phyloP scores from a whole-genome alignment of 495 filamentous ascomycete genomes.

The Viridothelium virens region DNA sequence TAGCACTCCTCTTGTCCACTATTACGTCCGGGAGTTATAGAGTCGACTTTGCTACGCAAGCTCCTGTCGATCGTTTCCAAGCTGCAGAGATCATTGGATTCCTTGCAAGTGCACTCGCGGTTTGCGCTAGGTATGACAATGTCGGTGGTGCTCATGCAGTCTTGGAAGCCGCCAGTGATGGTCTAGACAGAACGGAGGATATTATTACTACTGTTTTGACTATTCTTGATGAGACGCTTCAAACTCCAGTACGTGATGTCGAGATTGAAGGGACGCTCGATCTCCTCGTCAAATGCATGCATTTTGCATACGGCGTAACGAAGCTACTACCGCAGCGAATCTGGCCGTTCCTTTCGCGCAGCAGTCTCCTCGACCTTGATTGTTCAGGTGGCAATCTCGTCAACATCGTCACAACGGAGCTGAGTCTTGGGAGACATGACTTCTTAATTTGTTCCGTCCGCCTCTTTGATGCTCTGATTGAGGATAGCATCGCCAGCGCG shows the following conservation, averaged over 20 bases:
- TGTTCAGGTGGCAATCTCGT: conserved; percentile 65
- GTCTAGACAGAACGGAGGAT: conserved; percentile 64
- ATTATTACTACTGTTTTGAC: conserved; percentile 74
- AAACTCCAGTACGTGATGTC: conserved; percentile 50
- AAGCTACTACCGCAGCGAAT: conserved; percentile 68
- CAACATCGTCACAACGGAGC: conserved; percentile 65
- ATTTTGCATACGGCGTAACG: conserved; percentile 66
- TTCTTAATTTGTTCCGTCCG: conserved; percentile 64
- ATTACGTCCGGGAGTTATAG: conserved; percentile 23
- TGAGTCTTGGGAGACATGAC: conserved; percentile 64
- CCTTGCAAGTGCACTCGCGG: not conserved
- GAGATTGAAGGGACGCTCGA: conserved; percentile 47
- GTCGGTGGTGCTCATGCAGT: conserved; percentile 38
- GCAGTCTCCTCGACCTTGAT: conserved; percentile 63
- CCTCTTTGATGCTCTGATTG: conserved; percentile 65
- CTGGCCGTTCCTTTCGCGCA: conserved; percentile 82
- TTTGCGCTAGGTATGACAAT: conserved; percentile 12
- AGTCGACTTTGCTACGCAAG: conserved; percentile 23
- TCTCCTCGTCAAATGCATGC: conserved; percentile 63
- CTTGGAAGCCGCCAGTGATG: conserved; percentile 64
- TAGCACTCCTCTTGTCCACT: conserved; percentile 61
- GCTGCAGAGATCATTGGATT: conserved; percentile 54
- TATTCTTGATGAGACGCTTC: conserved; percentile 69
- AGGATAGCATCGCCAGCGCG: conserved; percentile 64
- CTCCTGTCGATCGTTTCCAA: conserved; percentile 39